Evolutionary conservation across 371 early-diverging fungal genomes (phyloP).

Genomic region (Mortierella sp.): DNA sequence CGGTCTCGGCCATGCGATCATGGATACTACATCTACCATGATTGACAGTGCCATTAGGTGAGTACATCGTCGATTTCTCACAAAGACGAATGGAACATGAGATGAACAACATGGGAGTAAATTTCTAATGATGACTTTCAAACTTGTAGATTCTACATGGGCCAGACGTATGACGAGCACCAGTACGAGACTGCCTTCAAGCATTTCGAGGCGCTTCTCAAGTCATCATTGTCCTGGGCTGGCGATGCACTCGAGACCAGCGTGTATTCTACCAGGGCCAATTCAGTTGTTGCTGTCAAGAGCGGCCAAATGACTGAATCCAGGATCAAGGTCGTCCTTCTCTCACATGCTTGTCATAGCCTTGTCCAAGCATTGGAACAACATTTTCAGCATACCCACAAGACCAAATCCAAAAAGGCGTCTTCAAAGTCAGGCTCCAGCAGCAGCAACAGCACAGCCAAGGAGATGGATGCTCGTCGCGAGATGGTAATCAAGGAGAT

Average conservation of each 20-base stretch:
- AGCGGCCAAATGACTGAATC: slow-evolving; percentile 19
- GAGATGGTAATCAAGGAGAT: slow-evolving; percentile 2
- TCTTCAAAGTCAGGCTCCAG: background rate
- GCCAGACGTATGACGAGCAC: slow-evolving; percentile 15
- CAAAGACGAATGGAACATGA: background rate
- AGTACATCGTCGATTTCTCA: background rate
- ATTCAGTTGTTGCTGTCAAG: background rate
- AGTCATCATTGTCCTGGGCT: slow-evolving; percentile 18
- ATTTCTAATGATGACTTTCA: background rate
- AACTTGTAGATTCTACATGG: slow-evolving; percentile 27
- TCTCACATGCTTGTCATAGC: slow-evolving; percentile 35
- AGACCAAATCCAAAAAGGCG: slow-evolving; percentile 7
- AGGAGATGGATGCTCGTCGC: background rate
- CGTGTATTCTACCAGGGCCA: background rate
- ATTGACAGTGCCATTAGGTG: slow-evolving; percentile 24
- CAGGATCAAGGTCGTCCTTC: slow-evolving; percentile 16
- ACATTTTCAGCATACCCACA: slow-evolving; percentile 19
- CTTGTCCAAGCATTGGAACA: slow-evolving; percentile 32
- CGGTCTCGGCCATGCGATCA: slow-evolving; percentile 18
- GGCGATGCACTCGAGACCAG: slow-evolving; percentile 11
- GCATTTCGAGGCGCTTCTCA: slow-evolving; percentile 27
- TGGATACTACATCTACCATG: slow-evolving; percentile 38
- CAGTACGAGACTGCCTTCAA: slow-evolving; percentile 24
- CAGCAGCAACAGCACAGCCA: background rate
- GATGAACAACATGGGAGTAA: background rate